Evolutionary conservation across 352 stramenopile species (phyloP).

Genomic region (Aphanomyces invadans): DNA sequence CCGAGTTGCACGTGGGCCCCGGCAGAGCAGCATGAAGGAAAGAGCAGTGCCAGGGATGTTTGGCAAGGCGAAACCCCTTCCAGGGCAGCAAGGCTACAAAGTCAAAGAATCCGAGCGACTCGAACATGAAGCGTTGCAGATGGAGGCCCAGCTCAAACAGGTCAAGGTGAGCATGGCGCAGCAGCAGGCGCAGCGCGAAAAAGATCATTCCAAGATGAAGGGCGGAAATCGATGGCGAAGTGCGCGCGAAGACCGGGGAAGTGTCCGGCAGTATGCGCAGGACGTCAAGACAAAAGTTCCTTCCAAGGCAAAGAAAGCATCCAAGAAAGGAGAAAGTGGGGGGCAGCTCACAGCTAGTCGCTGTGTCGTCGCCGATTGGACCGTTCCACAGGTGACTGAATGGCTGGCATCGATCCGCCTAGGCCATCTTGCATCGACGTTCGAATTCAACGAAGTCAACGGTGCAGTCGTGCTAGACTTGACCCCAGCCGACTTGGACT

Average conservation of each 20-base stretch:
- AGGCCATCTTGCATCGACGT: slow-evolving; percentile 53
- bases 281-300: slow-evolving; percentile 32
- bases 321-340: slow-evolving; percentile 10
- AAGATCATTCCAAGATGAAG: slow-evolving; percentile 47
- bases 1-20: neutral
- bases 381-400: slow-evolving; percentile 44
- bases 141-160: slow-evolving; percentile 56
- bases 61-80: slow-evolving; percentile 21
- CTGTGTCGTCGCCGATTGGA: slow-evolving; percentile 35
- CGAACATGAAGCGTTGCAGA: slow-evolving; percentile 57
- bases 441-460: slow-evolving; percentile 76
- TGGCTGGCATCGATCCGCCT: slow-evolving; percentile 52
- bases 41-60: neutral
- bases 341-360: neutral
- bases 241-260: slow-evolving; percentile 61
- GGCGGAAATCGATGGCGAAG: slow-evolving; percentile 65
- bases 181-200: slow-evolving; percentile 55
- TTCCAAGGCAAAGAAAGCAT: slow-evolving; percentile 26
- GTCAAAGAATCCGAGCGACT: slow-evolving; percentile 35
- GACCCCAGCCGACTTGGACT: slow-evolving; percentile 35
- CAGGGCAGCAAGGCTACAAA: slow-evolving; percentile 21
- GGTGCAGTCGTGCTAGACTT: slow-evolving; percentile 41
- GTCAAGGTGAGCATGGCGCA: slow-evolving; percentile 51
- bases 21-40: neutral
- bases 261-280: slow-evolving; percentile 56